These are phyloP conservation scores for Orychophragmus violaceus DNA, from an alignment of 345 rosid genomes.

Conservation along the genomic window DNA sequence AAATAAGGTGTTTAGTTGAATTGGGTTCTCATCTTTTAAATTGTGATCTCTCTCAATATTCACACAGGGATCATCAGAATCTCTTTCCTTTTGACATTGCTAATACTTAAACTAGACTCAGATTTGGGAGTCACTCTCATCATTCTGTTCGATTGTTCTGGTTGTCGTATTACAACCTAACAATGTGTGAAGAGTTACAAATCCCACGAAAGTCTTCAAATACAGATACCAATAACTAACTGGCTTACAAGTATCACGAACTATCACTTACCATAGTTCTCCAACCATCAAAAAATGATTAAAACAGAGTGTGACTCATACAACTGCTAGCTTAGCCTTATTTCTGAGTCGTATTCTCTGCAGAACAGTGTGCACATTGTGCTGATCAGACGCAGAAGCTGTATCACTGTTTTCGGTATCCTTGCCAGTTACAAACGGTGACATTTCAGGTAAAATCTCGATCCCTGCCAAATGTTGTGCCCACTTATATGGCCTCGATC, in stretches of 20 bases:
- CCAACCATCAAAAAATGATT: constrained; percentile 25
- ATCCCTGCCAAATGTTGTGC: constrained; percentile 93
- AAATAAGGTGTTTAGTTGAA: no score
- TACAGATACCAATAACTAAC: not conserved
- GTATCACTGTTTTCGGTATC: constrained; percentile 45
- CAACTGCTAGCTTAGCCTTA: constrained; percentile 63
- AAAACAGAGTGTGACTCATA: constrained; percentile 60
- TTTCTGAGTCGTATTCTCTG: constrained; percentile 66
- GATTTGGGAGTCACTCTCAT: no score
- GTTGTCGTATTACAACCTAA: not conserved
- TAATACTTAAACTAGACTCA: no score
- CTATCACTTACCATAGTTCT: constrained; percentile 16
- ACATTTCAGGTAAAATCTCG: constrained; percentile 80
- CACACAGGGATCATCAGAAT: no score
- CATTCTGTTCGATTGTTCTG: not conserved
- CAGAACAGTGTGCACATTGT: constrained; percentile 63
- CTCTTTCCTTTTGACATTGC: no score
- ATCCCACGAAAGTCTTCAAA: not conserved
- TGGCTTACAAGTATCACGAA: not conserved
- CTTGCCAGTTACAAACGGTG: constrained; percentile 51
- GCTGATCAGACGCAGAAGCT: constrained; percentile 50
- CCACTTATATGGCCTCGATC: constrained; percentile 86
- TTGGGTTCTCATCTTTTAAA: no score
- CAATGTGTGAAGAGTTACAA: not conserved
- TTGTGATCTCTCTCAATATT: no score